Conservation (phyloP, 2,329 filamentous ascomycete species). For the Coniochaeta pulveracea region DNA sequence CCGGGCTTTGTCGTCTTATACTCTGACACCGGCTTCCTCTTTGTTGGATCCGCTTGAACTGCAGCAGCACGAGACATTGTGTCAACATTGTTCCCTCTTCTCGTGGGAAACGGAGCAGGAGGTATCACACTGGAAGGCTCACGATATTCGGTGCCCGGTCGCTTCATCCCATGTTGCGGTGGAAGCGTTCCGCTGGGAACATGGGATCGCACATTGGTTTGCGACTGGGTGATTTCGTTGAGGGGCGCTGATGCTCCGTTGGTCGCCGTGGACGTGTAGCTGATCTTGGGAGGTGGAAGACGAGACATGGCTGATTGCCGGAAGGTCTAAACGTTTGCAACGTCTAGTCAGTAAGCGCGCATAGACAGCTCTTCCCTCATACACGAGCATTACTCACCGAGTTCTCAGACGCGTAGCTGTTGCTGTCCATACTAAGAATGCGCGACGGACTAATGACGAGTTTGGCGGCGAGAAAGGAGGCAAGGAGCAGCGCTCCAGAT, state of each 20-base stretch:
- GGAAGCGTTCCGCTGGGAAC: slow-evolving; percentile 25
- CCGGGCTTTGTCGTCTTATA: too few relatives aligned
- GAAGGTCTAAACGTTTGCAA: neutral
- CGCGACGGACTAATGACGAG: slow-evolving; percentile 15
- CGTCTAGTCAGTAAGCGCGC: too few relatives aligned
- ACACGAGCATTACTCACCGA: slow-evolving; percentile 15
- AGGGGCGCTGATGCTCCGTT: slow-evolving; percentile 20
- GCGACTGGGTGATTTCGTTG: slow-evolving; percentile 47
- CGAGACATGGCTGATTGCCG: slow-evolving; percentile 6
- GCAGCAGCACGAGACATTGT: slow-evolving; percentile 15
- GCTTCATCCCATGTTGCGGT: slow-evolving; percentile 34
- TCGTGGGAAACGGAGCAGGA: slow-evolving; percentile 1
- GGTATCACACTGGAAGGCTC: slow-evolving; percentile 7
- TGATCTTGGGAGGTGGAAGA: slow-evolving; percentile 11
- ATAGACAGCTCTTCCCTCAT: slow-evolving; percentile 4
- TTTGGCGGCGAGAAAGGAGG: slow-evolving; percentile 19
- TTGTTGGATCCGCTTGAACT: slow-evolving; percentile 38
- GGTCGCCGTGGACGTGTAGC: slow-evolving; percentile 10
- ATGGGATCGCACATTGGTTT: slow-evolving; percentile 43
- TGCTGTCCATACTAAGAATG: slow-evolving; percentile 23
- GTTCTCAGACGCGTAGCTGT: slow-evolving; percentile 17
- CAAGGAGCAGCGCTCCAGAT: slow-evolving; percentile 25
- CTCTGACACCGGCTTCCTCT: too few relatives aligned
- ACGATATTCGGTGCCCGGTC: slow-evolving; percentile 21
- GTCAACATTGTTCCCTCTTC: slow-evolving; percentile 1